Base-by-base conservation (phyloP, 345 rosid species). In the Salix arbutifolia region DNA sequence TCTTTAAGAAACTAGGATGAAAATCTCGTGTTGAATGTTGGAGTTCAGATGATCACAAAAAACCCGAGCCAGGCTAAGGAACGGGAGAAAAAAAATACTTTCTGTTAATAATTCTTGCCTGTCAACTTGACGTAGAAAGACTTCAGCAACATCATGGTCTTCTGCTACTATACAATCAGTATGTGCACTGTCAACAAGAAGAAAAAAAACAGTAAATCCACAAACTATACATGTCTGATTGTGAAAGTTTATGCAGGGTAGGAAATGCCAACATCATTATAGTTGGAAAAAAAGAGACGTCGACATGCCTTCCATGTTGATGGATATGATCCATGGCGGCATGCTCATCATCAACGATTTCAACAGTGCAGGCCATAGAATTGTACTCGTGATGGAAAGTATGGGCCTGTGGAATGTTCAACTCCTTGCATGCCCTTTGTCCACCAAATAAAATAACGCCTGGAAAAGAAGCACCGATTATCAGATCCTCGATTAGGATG, bases 101-200 rank as follows among this genome's bases (percentile, higher is more conserved):
- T 40, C 35, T 38, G 53, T 16, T 16, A 33, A n/a, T 65, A 40
- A 42, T 11, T 37, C 77, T 61, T 71, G 91, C 97, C 98, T 96
- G 90, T 96, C 98, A 42, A 96, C 95, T 85, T 87, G 94, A 66
- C 80, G 83, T 42, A 92, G 89, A 85, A 96, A 94, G 23, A 89
- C 52, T 86, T 92, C 94, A 5, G 90, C 99, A 81, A 84, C 92
- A 82, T 87, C 85, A 8, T 13, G 8, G 78, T 96, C 95, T 82
- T 92, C 98, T 52, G 99, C 81, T 71, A 96, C 74, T 56, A 96
- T 89, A 83, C 97, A 93, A 81, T 96, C 99, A 37, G 99, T 94
- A 81, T 96, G 99, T 1, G 91, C 97, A 80, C 99, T 96, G 93
- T 69, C 71, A 80, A 77, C 79, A 75, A 67, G 69, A 74, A 71